Conservation (phyloP, 495 filamentous ascomycete genomes). For the Penicillium odoratum region DNA sequence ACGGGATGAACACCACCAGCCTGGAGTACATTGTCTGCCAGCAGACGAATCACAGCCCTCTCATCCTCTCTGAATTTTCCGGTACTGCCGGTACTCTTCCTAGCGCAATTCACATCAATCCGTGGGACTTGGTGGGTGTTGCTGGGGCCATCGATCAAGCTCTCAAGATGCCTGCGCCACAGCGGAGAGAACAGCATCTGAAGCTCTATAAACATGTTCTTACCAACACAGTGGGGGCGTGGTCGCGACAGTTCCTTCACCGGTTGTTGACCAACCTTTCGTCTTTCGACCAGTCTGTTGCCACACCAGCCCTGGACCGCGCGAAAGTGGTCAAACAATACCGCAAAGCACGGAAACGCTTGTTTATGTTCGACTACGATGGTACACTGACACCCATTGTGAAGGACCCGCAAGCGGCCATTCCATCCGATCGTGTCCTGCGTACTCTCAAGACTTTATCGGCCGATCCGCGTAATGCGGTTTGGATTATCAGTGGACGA, state of each 20-base stretch:
- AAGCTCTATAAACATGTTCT: slow-evolving; percentile 80
- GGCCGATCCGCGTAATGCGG: slow-evolving; percentile 73
- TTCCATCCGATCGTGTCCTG: slow-evolving; percentile 80
- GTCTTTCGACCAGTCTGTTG: slow-evolving; percentile 69
- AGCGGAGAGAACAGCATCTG: slow-evolving; percentile 51
- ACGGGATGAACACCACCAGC: slow-evolving; percentile 96
- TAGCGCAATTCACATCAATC: slow-evolving; percentile 90
- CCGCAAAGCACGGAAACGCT: slow-evolving; percentile 64
- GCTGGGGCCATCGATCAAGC: slow-evolving; percentile 78
- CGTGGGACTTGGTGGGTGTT: slow-evolving; percentile 82
- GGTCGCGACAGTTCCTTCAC: slow-evolving; percentile 74
- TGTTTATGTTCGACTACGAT: slow-evolving; percentile 99
- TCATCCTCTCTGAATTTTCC: slow-evolving; percentile 94
- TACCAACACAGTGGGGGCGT: slow-evolving; percentile 76
- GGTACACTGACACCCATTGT: slow-evolving; percentile 97
- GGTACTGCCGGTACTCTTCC: slow-evolving; percentile 84
- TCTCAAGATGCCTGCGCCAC: slow-evolving; percentile 65
- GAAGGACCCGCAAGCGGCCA: slow-evolving; percentile 78
- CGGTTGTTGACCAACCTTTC: slow-evolving; percentile 75
- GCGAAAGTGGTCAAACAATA: slow-evolving; percentile 69
- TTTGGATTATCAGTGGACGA: slow-evolving; percentile 98
- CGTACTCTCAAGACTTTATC: slow-evolving; percentile 76
- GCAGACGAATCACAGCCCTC: slow-evolving; percentile 74
- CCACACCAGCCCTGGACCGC: slow-evolving; percentile 79
- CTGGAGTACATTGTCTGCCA: slow-evolving; percentile 93